A percentile compares a stretch with the other conserved stretches of the same genome.
phyloP scores from a whole-genome alignment of 768 basidiomycete genomes.

The Cystobasidium ongulense region DNA sequence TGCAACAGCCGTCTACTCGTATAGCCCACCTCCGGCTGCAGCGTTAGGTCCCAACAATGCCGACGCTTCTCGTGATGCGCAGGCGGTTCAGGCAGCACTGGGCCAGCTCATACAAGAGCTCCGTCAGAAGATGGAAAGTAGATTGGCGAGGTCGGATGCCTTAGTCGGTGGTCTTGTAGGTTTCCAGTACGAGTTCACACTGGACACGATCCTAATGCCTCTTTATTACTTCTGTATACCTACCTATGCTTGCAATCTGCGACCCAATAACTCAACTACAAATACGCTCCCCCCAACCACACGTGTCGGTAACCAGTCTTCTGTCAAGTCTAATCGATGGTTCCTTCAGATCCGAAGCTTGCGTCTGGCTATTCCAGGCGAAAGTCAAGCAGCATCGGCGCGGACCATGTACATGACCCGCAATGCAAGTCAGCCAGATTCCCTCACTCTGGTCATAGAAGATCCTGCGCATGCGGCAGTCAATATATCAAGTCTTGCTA shows the following conservation, averaged over 20 bases:
- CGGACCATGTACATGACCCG: constrained; percentile 19
- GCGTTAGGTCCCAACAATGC: not conserved
- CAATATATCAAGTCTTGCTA: constrained; percentile 2
- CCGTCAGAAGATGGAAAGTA: not conserved
- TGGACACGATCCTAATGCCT: not conserved
- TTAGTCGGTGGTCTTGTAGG: not conserved
- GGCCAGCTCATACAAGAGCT: not conserved
- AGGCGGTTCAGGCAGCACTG: constrained; percentile 8
- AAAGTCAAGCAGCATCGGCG: not conserved
- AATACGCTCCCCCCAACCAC: no score
- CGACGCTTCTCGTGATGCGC: not conserved
- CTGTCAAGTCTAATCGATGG: not conserved
- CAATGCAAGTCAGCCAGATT: constrained; percentile 2
- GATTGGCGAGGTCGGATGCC: not conserved
- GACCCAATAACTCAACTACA: no score
- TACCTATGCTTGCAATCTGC: no score
- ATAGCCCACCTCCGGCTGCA: not conserved
- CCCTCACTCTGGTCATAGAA: constrained; percentile 21
- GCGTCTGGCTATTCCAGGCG: constrained; percentile 6
- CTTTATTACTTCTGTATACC: no score
- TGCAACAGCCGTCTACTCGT: not conserved
- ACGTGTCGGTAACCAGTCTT: no score
- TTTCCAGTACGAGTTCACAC: not conserved
- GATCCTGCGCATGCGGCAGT: constrained; percentile 17
- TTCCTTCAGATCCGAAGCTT: constrained; percentile 6